A percentile compares a stretch with the other conserved stretches of the same genome.
These are phyloP conservation scores for Syncephalastrum racemosum DNA, from an alignment of 371 early-diverging fungal genomes.

Conservation along the genomic window DNA sequence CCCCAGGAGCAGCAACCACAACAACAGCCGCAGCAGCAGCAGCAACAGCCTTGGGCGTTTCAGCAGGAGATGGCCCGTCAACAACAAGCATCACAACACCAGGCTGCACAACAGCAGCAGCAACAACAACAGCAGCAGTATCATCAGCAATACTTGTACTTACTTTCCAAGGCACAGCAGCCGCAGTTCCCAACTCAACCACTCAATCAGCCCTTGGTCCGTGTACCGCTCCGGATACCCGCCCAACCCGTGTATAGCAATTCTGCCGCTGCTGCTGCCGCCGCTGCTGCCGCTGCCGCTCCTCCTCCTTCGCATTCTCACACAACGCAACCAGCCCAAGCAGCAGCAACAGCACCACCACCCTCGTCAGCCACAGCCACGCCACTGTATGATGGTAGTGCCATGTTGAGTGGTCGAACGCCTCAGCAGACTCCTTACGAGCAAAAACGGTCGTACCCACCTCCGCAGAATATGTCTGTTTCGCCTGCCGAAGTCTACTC, in stretches of 20 bases:
- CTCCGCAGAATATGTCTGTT: too few relatives aligned
- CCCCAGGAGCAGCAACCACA: slow-evolving; percentile 20
- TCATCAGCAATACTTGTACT: slow-evolving; percentile 28
- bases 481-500: slow-evolving; percentile 12
- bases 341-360: slow-evolving; percentile 13
- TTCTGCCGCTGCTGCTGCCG: not conserved
- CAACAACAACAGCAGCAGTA: slow-evolving; percentile 24
- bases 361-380: slow-evolving; percentile 11
- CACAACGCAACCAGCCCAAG: slow-evolving; percentile 2
- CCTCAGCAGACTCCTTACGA: slow-evolving; percentile 5
- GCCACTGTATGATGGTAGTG: slow-evolving; percentile 29
- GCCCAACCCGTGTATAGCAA: slow-evolving; percentile 28
- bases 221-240: slow-evolving; percentile 31
- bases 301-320: slow-evolving; percentile 16
- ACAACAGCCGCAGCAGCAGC: slow-evolving; percentile 1
- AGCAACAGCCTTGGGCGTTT: slow-evolving; percentile 15
- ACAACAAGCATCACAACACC: slow-evolving; percentile 23
- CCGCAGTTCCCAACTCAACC: slow-evolving; percentile 28
- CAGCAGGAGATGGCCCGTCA: slow-evolving; percentile 14
- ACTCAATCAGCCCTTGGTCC: slow-evolving; percentile 22
- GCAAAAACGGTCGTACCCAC: not conserved
- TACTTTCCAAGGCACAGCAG: slow-evolving; percentile 29
- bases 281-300: not conserved
- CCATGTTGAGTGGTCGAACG: slow-evolving; percentile 26
- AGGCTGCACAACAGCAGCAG: slow-evolving; percentile 35